phyloP scores from a whole-genome alignment of 805 yeast species.

The Vanderwaltozyma yarrowii region DNA sequence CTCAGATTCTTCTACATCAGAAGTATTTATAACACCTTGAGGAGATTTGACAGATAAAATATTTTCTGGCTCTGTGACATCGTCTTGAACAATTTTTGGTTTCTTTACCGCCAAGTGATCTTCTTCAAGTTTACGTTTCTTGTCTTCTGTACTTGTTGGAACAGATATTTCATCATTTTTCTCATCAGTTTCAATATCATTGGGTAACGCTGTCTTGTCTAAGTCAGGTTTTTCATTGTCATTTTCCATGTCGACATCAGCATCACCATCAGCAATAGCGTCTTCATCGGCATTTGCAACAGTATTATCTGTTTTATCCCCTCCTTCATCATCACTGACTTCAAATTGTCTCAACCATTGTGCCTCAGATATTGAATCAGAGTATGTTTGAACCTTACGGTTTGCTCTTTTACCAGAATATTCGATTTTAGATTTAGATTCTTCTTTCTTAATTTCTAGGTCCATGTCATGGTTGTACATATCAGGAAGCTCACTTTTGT shows the following conservation, averaged over 20 bases:
- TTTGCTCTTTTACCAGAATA: constrained; percentile 46
- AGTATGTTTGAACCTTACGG: constrained; percentile 50
- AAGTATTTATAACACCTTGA: no score
- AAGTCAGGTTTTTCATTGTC: constrained; percentile 23
- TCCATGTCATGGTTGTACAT: constrained; percentile 55
- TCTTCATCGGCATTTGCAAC: no score
- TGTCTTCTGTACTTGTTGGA: not conserved
- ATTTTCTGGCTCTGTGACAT: no score
- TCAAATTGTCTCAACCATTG: constrained; percentile 53
- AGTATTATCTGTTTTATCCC: no score
- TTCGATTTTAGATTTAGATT: constrained; percentile 27
- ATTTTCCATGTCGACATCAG: constrained; percentile 15
- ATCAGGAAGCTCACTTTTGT: constrained; percentile 67
- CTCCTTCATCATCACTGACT: constrained; percentile 69
- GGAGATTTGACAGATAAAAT: no score
- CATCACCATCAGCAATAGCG: constrained; percentile 15
- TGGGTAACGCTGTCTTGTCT: no score
- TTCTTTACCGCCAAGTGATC: not conserved
- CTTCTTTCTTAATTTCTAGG: constrained; percentile 29
- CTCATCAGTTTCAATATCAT: no score
- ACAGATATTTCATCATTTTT: no score
- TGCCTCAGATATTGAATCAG: constrained; percentile 63
- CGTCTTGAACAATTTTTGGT: no score
- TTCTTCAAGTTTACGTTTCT: not conserved
- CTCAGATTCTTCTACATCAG: not conserved